Conservation (phyloP, 768 basidiomycete genomes). For the Suillus brevipes region DNA sequence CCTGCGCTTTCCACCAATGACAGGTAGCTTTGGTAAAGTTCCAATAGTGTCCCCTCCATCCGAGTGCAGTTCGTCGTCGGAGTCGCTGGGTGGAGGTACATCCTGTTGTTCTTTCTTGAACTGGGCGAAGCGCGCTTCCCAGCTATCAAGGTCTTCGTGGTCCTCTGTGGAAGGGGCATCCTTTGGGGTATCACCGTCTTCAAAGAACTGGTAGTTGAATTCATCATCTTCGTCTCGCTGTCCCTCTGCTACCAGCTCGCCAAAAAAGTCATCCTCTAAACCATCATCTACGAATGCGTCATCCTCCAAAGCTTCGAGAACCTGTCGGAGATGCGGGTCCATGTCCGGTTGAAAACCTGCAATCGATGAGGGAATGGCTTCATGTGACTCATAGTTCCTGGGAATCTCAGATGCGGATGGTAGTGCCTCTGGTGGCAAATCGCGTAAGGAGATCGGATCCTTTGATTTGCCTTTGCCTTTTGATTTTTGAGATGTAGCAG, state of each 20-base stretch:
- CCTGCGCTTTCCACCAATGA: slow-evolving; percentile 74
- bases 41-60: slow-evolving; percentile 84
- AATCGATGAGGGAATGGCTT: slow-evolving; percentile 79
- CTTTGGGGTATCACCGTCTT: slow-evolving; percentile 36
- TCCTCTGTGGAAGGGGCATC: slow-evolving; percentile 27
- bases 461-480: slow-evolving; percentile 41
- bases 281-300: slow-evolving; percentile 88
- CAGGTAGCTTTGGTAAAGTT: slow-evolving; percentile 71
- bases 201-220: slow-evolving; percentile 65
- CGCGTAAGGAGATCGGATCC: slow-evolving; percentile 43
- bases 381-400: slow-evolving; percentile 70
- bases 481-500: slow-evolving; percentile 38
- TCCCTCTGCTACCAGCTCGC: slow-evolving; percentile 67
- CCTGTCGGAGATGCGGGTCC: slow-evolving; percentile 93
- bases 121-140: slow-evolving; percentile 79
- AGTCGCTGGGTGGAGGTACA: slow-evolving; percentile 32
- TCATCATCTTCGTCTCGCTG: slow-evolving; percentile 64
- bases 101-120: slow-evolving; percentile 63
- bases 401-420: slow-evolving; percentile 77
- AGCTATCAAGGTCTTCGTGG: slow-evolving; percentile 45
- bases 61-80: slow-evolving; percentile 54
- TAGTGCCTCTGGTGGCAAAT: slow-evolving; percentile 68
- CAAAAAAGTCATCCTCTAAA: slow-evolving; percentile 75
- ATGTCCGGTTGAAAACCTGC: slow-evolving; percentile 92
- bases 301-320: slow-evolving; percentile 92